phyloP scores from a whole-genome alignment of 2,329 filamentous ascomycete genomes.

The Aspergillus neotritici region DNA sequence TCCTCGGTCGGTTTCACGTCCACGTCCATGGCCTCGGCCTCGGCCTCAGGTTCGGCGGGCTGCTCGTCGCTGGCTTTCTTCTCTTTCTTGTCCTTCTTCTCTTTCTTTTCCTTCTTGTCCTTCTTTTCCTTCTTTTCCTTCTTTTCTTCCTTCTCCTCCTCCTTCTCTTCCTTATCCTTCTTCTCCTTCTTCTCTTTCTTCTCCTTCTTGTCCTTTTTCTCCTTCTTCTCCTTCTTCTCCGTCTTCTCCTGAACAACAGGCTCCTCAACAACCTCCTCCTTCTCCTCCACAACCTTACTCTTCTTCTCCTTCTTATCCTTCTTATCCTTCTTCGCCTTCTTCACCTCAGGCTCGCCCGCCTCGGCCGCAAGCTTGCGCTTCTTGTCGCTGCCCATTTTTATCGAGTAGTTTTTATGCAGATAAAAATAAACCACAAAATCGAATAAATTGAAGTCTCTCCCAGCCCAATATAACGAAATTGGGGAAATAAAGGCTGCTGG shows the following conservation, averaged over 20 bases:
- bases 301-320: constrained; percentile 22
- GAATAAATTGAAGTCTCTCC: too few species aligned
- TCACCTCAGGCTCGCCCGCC: constrained; percentile 23
- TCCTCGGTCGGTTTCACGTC: constrained; percentile 6
- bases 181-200: constrained; percentile 27
- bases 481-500: neutral
- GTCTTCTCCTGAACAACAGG: constrained; percentile 13
- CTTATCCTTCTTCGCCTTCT: constrained; percentile 31
- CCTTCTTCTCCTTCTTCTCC: constrained; percentile 25
- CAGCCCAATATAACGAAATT: neutral
- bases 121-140: constrained; percentile 25
- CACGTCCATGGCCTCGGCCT: constrained; percentile 14
- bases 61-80: constrained; percentile 8
- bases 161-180: constrained; percentile 14
- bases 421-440: too few species aligned
- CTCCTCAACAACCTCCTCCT: constrained; percentile 10
- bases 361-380: constrained; percentile 35
- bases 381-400: constrained; percentile 33
- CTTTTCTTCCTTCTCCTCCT: constrained; percentile 25
- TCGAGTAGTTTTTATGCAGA: neutral
- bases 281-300: constrained; percentile 12
- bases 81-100: constrained; percentile 16
- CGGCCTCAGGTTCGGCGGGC: constrained; percentile 4
- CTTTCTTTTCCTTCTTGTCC: constrained; percentile 15
- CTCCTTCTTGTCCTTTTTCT: constrained; percentile 20